Evolutionary conservation across 1,284 basidiomycete genomes (phyloP).

Genomic region (Pisolithus thermaeus): DNA sequence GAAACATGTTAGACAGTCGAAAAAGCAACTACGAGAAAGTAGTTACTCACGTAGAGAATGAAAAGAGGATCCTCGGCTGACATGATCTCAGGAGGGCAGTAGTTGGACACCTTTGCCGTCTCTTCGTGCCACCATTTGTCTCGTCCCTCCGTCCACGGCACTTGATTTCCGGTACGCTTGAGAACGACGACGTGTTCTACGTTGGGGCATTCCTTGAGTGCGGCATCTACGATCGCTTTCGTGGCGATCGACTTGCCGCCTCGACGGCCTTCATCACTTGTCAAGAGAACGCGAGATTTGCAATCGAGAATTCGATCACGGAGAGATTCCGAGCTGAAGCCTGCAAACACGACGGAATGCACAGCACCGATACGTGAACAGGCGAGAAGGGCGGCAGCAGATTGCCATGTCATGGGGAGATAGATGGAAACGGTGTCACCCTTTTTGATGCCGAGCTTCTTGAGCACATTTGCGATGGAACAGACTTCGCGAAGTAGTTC

Average conservation of each 20-base stretch:
- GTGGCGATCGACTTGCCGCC: slow-evolving; percentile 96
- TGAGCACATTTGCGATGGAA: slow-evolving; percentile 89
- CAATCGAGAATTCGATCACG: slow-evolving; percentile 93
- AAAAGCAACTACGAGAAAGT: not conserved
- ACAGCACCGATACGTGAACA: slow-evolving; percentile 96
- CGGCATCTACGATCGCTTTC: slow-evolving; percentile 93
- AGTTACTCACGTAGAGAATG: slow-evolving; percentile 85
- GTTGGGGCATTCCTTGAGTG: slow-evolving; percentile 77
- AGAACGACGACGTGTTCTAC: slow-evolving; percentile 94
- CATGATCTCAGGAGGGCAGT: slow-evolving; percentile 88
- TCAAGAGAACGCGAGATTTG: slow-evolving; percentile 86
- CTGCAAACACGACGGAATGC: slow-evolving; percentile 98
- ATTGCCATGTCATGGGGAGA: slow-evolving; percentile 88
- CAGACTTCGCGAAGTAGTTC: slow-evolving; percentile 91
- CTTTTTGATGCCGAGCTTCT: slow-evolving; percentile 87
- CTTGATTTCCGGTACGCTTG: slow-evolving; percentile 79
- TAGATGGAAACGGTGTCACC: slow-evolving; percentile 95
- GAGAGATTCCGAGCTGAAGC: slow-evolving; percentile 95
- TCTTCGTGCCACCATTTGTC: slow-evolving; percentile 99
- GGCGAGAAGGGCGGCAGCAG: slow-evolving; percentile 92
- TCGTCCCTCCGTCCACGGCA: slow-evolving; percentile 81
- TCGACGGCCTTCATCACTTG: slow-evolving; percentile 91
- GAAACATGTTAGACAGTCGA: not conserved
- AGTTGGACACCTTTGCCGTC: slow-evolving; percentile 76
- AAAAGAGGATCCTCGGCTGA: slow-evolving; percentile 91